Conservation (phyloP, 768 basidiomycete genomes). For the Rhizopogon vulgaris region DNA sequence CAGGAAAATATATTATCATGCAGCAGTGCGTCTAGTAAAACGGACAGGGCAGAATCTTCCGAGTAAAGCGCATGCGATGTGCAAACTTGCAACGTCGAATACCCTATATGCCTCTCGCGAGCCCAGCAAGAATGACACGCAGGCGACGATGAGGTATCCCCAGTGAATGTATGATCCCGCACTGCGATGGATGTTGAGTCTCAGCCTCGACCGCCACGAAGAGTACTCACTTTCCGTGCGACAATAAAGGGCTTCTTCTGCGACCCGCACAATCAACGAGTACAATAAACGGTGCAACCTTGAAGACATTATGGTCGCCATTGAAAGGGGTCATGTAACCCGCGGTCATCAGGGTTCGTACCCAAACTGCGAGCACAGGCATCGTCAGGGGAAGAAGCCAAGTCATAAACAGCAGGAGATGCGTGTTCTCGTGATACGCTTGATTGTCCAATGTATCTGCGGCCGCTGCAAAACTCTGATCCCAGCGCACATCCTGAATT, state of each 20-base stretch:
- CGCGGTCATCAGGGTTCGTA: slow-evolving; percentile 75
- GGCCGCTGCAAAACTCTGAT: background rate
- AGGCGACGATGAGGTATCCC: slow-evolving; percentile 45
- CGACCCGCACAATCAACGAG: slow-evolving; percentile 58
- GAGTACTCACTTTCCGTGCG: slow-evolving; percentile 29
- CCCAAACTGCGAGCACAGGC: slow-evolving; percentile 84
- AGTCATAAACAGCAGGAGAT: slow-evolving; percentile 70
- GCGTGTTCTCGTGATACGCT: slow-evolving; percentile 46
- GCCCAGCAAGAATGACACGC: slow-evolving; percentile 57
- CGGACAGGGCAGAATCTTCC: background rate
- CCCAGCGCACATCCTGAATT: background rate
- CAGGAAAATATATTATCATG: background rate
- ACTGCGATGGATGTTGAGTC: slow-evolving; percentile 5
- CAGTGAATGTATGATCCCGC: slow-evolving; percentile 35
- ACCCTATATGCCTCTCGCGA: slow-evolving; percentile 61
- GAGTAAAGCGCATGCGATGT: slow-evolving; percentile 5
- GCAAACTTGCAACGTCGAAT: slow-evolving; percentile 52
- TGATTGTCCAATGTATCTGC: background rate
- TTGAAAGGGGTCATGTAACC: slow-evolving; percentile 75
- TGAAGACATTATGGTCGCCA: slow-evolving; percentile 70
- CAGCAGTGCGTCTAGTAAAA: background rate
- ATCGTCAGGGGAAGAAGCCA: slow-evolving; percentile 74
- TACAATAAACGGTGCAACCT: slow-evolving; percentile 57
- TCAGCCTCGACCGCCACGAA: background rate
- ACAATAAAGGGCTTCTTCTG: slow-evolving; percentile 32